Conservation (phyloP, 768 basidiomycete genomes). For the Rhodotorula sphaerocarpa region DNA sequence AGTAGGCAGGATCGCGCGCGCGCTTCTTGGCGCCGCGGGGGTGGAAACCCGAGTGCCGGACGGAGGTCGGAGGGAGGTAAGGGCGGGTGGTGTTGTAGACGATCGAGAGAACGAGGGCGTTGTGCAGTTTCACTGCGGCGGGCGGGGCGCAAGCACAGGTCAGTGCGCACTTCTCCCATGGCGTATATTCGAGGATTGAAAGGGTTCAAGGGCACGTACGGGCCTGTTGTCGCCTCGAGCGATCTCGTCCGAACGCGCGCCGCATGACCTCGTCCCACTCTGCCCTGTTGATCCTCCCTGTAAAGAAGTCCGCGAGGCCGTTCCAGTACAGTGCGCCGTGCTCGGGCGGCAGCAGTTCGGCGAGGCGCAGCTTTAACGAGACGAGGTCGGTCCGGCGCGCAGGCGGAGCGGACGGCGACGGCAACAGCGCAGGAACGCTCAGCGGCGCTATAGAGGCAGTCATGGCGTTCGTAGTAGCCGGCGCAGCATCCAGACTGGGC, state of each 20-base stretch:
- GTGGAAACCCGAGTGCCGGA: constrained; percentile 36
- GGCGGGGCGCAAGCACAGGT: not conserved
- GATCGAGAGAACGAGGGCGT: constrained; percentile 38
- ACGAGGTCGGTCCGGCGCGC: constrained; percentile 35
- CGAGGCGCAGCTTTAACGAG: constrained; percentile 35
- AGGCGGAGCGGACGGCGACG: constrained; percentile 8
- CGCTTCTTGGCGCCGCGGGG: constrained; percentile 31
- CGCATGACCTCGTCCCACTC: constrained; percentile 34
- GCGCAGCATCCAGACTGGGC: no score
- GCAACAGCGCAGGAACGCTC: constrained; percentile 17
- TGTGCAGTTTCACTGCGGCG: constrained; percentile 33
- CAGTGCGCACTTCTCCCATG: not conserved
- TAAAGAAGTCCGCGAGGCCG: constrained; percentile 30
- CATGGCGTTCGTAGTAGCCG: no score
- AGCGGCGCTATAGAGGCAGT: not conserved
- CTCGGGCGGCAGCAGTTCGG: constrained; percentile 18
- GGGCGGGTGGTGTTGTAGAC: constrained; percentile 39
- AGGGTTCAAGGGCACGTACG: not conserved
- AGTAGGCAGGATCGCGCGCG: constrained; percentile 9
- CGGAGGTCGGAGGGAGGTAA: constrained; percentile 33
- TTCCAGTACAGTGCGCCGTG: constrained; percentile 34
- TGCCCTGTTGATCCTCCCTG: constrained; percentile 31
- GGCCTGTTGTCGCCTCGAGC: not conserved
- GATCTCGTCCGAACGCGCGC: not conserved
- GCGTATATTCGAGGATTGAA: no score